Evolutionary conservation across 805 yeast species (phyloP).

Genomic region (Lachancea mirantina): DNA sequence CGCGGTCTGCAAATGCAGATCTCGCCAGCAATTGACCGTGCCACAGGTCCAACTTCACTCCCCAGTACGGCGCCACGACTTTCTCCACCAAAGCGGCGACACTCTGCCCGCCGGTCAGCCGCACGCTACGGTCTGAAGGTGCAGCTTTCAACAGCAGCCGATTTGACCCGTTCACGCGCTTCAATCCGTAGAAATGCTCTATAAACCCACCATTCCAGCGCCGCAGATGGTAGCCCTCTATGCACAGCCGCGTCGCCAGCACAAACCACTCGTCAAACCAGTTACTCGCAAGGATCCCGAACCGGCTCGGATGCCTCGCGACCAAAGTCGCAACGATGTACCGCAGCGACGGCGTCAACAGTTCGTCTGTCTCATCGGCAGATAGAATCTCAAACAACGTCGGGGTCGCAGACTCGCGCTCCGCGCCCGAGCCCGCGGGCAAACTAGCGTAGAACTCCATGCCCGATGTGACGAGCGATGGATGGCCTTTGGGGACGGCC

Average conservation of each 20-base stretch:
- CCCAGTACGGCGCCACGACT: slow-evolving; percentile 60
- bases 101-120: slow-evolving; percentile 40
- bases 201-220: slow-evolving; percentile 82
- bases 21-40: slow-evolving; percentile 60
- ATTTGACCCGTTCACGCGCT: slow-evolving; percentile 38
- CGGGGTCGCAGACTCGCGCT: slow-evolving; percentile 37
- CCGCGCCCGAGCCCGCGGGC: slow-evolving; percentile 16
- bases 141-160: slow-evolving; percentile 16
- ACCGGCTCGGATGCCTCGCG: slow-evolving; percentile 62
- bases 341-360: slow-evolving; percentile 76
- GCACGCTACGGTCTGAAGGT: slow-evolving; percentile 36
- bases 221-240: slow-evolving; percentile 65
- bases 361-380: slow-evolving; percentile 64
- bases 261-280: slow-evolving; percentile 68
- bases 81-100: slow-evolving; percentile 49
- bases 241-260: slow-evolving; percentile 46
- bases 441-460: slow-evolving; percentile 31
- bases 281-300: slow-evolving; percentile 52
- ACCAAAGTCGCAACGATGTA: slow-evolving; percentile 78
- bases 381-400: slow-evolving; percentile 86
- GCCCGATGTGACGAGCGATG: too few species aligned
- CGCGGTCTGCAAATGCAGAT: slow-evolving; percentile 27
- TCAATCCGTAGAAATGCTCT: slow-evolving; percentile 87
- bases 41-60: slow-evolving; percentile 57
- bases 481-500: too few species aligned